Base-by-base conservation (phyloP, 352 stramenopile species). In the Globisporangium alternatum region DNA sequence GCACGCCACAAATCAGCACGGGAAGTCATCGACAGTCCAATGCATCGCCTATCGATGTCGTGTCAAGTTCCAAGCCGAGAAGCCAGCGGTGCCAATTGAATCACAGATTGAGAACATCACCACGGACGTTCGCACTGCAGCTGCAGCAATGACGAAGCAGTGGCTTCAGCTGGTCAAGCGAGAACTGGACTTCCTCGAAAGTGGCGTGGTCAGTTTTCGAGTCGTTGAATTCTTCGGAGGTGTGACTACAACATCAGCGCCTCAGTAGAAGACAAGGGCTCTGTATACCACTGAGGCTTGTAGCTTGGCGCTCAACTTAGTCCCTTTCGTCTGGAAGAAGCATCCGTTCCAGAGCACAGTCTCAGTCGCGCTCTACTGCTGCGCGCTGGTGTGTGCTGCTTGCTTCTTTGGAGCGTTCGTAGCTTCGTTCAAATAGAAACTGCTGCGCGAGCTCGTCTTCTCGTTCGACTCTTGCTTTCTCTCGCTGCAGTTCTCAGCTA, bases 381-480 rank as follows among this genome's bases (percentile, higher is more conserved):
- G 45, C 13, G 21, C 21, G 2, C 6, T 52, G n/a, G 8, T 7
- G 8, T 52, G 45, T 5, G 45, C n/a, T 5, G 30, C 13, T 8
- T 28, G 51, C 51, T 61, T 56, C 61, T 7, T 60, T 3, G 51
- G 25, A 2, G 52, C 59, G 9, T 66, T 55, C 17, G 39, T 39
- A 13, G 28, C 15, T 0, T 66, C n/a, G 37, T 60, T 41, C 37
- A 60, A 61, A 28, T 19, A 22, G 31, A 56, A 47, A 12, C 13
- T 61, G 21, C 53, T 61, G 21, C 61, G 25, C 25, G 41, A 56
- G 30, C 30, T 61, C 15, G 25, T 61, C 2, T 17, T 21, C n/a
- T 70, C 65, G n/a, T 75, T 78, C 56, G 68, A 78, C 45, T 73
- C 71, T 28, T 53, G 47, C 2, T 80, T 69, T 47, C 21, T 77